Evolutionary conservation across 2,329 filamentous ascomycete species (phyloP), one percentile per base, ranked within the genome.

Genomic region (Lithohypha guttulata): DNA sequence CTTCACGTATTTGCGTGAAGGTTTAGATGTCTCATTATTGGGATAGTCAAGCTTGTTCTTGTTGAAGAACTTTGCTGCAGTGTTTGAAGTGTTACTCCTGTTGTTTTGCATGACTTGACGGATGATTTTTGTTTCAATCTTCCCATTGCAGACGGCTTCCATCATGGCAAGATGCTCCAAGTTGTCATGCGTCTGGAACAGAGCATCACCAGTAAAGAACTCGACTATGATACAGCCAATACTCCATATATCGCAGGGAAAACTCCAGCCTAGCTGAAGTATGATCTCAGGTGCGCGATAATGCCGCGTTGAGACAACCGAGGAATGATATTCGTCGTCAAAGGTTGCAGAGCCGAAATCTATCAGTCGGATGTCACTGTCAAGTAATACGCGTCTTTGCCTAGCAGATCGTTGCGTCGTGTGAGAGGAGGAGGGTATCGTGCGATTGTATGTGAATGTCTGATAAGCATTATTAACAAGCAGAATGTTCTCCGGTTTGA

Each of bases 91-190:
- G 47, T 63, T 63, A 28, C 62, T 57, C 50, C 68, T 54, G 52
- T 68, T 54, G 50, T 62, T 59, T 52, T 66, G 56, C 48, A 65
- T 62, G 19, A 75, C 71, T 42, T 70, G 65, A 48, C 63, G 63
- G 39, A 77, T 66, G 18, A 77, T 58, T 22, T 68, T 67, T 6
- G 66, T 55, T 43, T 77, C 73, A 29, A 77, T 68, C 48, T 68
- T 69, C 31, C 62, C 60, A 27, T 67, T 69, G 52, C 73, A 76
- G 6, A 77, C 73, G 8, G 68, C 66, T 56, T 80, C 75, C 76
- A 80, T 80, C 76, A 80, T 80, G 25, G 75, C 75, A 32, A 80
- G 65, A 55, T 80, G 76, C 54, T 79, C 76, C 21, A 77, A 66
- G 46, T 79, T 79, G 56, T 80, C 76, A 53, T 79, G 76, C 1